Conservation (phyloP, 257 asterid genomes). For the Solanum paucissectum region DNA sequence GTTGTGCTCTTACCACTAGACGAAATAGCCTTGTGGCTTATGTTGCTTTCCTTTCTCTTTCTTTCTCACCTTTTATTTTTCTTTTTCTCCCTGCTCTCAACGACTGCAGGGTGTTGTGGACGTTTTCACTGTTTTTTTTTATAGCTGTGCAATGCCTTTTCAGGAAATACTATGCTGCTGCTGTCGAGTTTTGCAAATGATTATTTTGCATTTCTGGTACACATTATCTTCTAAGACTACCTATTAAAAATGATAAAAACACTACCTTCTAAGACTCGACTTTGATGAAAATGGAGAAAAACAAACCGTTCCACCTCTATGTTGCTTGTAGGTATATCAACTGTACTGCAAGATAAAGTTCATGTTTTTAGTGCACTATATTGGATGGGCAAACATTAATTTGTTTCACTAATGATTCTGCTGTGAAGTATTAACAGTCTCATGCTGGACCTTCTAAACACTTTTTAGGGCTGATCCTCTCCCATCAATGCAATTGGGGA, state of each 20-base stretch:
- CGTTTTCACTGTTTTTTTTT: constrained; percentile 13
- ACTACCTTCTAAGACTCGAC: background rate
- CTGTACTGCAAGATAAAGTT: background rate
- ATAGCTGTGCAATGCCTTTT: constrained; percentile 17
- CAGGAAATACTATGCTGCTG: background rate
- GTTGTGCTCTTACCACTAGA: background rate
- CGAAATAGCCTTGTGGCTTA: background rate
- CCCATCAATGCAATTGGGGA: background rate
- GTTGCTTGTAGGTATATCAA: background rate
- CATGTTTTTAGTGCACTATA: background rate
- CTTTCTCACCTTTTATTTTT: background rate
- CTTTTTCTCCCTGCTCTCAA: background rate
- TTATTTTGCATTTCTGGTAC: background rate
- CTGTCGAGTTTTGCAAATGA: background rate
- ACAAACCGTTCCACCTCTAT: background rate
- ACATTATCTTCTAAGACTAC: background rate
- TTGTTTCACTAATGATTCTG: background rate
- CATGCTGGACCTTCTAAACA: background rate
- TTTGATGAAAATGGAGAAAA: background rate
- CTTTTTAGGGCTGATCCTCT: constrained; percentile 12
- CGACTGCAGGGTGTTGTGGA: constrained; percentile 11
- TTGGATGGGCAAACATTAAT: background rate
- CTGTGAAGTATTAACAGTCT: background rate
- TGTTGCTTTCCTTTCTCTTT: background rate
- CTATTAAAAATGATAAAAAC: background rate